Conservation (phyloP, 192 early-diverging fungal genomes). For the Backusella westeae region DNA sequence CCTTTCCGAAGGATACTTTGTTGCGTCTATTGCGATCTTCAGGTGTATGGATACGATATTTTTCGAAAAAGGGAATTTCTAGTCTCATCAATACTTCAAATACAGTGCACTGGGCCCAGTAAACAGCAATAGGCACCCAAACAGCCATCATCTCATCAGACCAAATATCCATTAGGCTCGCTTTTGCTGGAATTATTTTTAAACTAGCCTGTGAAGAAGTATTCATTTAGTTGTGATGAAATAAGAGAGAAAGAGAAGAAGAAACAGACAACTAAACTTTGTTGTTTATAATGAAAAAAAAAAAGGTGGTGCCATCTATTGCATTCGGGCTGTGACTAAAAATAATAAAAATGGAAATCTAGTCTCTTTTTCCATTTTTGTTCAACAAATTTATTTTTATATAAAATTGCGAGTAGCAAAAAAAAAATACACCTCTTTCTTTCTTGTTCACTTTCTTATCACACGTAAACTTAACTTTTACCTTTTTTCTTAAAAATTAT, state of each 20-base stretch:
- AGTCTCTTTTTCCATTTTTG: neutral
- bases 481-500: neutral
- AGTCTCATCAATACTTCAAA: conserved; percentile 59
- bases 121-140: conserved; percentile 56
- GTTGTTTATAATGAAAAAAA: neutral
- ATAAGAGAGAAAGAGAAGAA: neutral
- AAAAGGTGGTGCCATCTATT: neutral
- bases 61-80: conserved; percentile 63
- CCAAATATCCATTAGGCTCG: conserved; percentile 9
- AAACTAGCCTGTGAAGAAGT: neutral
- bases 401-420: neutral
- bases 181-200: neutral
- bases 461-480: neutral
- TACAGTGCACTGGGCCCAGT: conserved; percentile 67
- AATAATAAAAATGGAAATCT: too few relatives aligned
- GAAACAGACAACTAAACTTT: neutral
- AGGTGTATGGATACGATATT: conserved; percentile 66
- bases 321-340: neutral
- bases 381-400: neutral
- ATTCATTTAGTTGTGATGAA: neutral
- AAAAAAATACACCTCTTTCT: neutral
- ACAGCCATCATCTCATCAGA: conserved; percentile 52
- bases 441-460: neutral
- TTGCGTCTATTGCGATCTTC: conserved; percentile 50
- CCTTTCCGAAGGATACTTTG: conserved; percentile 62